Base-by-base conservation (phyloP, 2,329 filamentous ascomycete species). In the Magnaporthales sp. region DNA sequence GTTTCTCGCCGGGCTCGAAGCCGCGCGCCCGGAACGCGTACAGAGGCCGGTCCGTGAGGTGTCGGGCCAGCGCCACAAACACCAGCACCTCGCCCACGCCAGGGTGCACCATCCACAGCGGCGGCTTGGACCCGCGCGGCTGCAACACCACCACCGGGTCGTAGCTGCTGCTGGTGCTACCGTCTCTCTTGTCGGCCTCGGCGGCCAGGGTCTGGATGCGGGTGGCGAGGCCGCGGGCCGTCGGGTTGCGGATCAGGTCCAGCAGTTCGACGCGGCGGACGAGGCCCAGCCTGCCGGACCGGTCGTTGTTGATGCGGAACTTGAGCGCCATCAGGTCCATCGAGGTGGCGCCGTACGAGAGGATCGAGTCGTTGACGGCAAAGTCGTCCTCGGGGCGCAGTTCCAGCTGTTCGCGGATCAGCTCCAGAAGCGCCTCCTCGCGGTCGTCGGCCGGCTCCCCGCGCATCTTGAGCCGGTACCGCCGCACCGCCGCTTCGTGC, bases 11-110 rank as follows among this genome's bases (percentile, higher is more conserved):
- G 1, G 70, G 46, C 61, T 82, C 74, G 65, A 83, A 80, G 0
- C 80, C 81, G 4, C 75, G 73, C 0, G 82, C 77, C 1, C 81
- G 77, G 2, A 84, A 69, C 0, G 80, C 81, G 69, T 82, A 81
- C 24, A 86, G 68, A 0, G 81, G 79, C 8, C 83, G 74, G 24
- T 77, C 60, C 29, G 69, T 66, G 29, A 84, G 62, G 66, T 80
- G 73, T 51, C 75, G 68, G 11, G 77, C 73, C 0, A 81, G 72
- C 0, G 71, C 71, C 11, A 80, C 67, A 67, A 80, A 81, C 8
- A 80, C 73, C 6, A 81, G 74, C 0, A 80, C 71, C 62, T 81
- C 79, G n/a, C 78, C 79, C 0, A 77, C 71, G 7, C 79, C 79
- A 0, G 79, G 78, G 66, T 81, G 80, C 2, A 81, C 68, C 2